A percentile compares a stretch with the other conserved stretches of the same genome.
phyloP scores from a whole-genome alignment of 768 basidiomycete species.

The Rhizopogon vinicolor region DNA sequence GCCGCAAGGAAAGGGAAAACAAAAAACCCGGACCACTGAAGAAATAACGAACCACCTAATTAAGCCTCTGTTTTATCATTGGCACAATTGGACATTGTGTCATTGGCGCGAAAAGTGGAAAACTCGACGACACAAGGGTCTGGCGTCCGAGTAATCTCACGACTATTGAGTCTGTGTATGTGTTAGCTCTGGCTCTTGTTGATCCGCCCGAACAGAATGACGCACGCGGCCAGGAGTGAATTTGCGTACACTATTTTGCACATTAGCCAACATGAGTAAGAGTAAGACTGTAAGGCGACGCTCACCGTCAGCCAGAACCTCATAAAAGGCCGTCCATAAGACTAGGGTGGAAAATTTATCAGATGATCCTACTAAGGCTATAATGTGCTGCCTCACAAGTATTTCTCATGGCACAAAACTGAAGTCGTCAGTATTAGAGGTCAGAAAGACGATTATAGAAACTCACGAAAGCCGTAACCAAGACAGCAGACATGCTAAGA shows the following conservation, averaged over 20 bases:
- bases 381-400: neutral
- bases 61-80: too few species aligned
- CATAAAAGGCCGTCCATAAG: conserved; percentile 2
- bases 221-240: neutral
- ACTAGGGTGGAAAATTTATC: neutral
- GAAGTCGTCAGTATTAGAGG: neutral
- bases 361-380: neutral
- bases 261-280: neutral
- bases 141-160: neutral
- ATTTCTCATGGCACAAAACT: neutral
- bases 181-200: neutral
- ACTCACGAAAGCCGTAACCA: conserved; percentile 2
- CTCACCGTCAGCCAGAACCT: conserved; percentile 3
- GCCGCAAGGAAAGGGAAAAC: too few species aligned
- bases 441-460: neutral
- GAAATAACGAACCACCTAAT: neutral
- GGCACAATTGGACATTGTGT: too few species aligned
- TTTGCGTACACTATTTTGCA: neutral
- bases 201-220: neutral
- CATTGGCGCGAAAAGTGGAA: neutral
- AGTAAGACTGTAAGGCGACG: neutral
- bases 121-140: neutral
- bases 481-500: conserved; percentile 1
- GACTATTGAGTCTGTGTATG: neutral
- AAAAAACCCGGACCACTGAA: too few species aligned